Evolutionary conservation across 139 green algal species (phyloP).

Genomic region (Auxenochlorella protothecoides): DNA sequence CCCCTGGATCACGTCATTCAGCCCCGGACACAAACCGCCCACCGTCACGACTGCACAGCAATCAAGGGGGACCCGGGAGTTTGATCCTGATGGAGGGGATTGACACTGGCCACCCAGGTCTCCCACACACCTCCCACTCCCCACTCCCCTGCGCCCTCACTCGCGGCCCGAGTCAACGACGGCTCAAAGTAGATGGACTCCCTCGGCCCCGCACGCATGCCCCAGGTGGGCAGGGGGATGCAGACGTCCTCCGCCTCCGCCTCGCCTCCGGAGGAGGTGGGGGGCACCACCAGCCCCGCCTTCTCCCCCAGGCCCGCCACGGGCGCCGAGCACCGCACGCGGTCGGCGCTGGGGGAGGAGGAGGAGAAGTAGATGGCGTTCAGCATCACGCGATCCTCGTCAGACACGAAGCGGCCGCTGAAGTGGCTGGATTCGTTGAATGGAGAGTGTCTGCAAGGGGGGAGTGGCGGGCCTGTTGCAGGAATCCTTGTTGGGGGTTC

Average conservation of each 20-base stretch:
- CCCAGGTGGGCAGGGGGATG: conserved; percentile 71
- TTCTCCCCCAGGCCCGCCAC: too few relatives aligned
- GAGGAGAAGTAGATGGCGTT: conserved; percentile 71
- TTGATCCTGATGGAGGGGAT: conserved; percentile 30
- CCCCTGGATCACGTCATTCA: conserved; percentile 93
- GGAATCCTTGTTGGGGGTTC: too few relatives aligned
- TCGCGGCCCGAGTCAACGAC: conserved; percentile 38
- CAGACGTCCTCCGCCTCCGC: conserved; percentile 45
- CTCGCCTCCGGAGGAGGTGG: conserved; percentile 10
- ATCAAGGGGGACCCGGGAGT: background rate
- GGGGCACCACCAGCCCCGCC: too few relatives aligned
- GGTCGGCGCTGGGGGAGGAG: background rate
- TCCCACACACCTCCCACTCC: background rate
- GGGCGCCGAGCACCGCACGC: too few relatives aligned
- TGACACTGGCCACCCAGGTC: background rate
- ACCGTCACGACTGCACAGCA: conserved; percentile 77
- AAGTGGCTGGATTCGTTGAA: conserved; percentile 48
- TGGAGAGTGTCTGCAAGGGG: too few relatives aligned
- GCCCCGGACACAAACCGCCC: conserved; percentile 90
- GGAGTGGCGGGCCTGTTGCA: too few relatives aligned
- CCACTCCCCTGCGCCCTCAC: background rate
- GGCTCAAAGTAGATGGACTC: conserved; percentile 83
- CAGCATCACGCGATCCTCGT: conserved; percentile 69
- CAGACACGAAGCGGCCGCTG: conserved; percentile 74
- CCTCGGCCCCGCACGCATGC: conserved; percentile 63